These are phyloP conservation scores for Fusarium subglutinans DNA, from an alignment of 2,329 filamentous ascomycete genomes.

Conservation along the genomic window DNA sequence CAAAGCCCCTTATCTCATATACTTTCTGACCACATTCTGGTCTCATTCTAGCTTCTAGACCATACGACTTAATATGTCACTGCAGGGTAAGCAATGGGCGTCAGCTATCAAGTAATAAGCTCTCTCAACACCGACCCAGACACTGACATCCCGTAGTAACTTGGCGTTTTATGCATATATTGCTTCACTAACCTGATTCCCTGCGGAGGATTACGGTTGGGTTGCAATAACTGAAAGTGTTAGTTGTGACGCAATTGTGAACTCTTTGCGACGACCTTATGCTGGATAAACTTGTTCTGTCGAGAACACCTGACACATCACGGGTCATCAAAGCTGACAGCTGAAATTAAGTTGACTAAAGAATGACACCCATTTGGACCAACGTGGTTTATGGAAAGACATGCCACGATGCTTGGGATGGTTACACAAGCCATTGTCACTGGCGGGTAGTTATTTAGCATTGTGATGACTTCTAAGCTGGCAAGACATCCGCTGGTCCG, in stretches of 20 bases:
- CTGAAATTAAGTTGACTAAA: neutral
- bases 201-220: neutral
- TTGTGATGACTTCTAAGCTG: neutral
- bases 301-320: neutral
- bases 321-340: slow-evolving; percentile 10
- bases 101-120: neutral
- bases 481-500: neutral
- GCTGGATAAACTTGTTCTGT: slow-evolving; percentile 4
- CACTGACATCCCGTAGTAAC: neutral
- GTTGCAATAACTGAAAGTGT: neutral
- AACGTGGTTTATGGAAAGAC: slow-evolving; percentile 4
- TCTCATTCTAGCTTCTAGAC: neutral
- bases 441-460: neutral
- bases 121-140: neutral
- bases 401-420: slow-evolving; percentile 21
- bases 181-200: neutral
- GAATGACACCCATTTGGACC: neutral
- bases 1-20: neutral
- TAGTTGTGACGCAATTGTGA: neutral
- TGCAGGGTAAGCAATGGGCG: neutral
- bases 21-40: neutral
- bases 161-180: neutral
- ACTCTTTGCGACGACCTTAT: neutral
- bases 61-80: neutral
- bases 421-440: slow-evolving; percentile 20